Conservation (phyloP, 2,329 filamentous ascomycete genomes). For the Colletotrichum tanaceti region DNA sequence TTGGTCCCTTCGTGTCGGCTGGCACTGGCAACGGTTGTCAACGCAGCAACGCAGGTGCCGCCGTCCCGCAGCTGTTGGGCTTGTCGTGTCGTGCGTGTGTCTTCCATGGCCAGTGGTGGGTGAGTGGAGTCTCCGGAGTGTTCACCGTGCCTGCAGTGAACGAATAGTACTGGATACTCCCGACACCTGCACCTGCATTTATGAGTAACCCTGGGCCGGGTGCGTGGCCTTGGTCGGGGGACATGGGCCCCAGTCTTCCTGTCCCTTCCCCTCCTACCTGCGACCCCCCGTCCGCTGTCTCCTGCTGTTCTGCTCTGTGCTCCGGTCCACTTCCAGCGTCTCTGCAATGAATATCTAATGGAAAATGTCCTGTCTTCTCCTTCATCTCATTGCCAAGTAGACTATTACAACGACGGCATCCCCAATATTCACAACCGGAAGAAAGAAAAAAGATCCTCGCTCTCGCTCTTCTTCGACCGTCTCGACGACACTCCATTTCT, state of each 20-base stretch:
- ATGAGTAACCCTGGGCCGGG: slow-evolving; percentile 11
- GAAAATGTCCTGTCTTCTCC: slow-evolving; percentile 35
- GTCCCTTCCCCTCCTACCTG: slow-evolving; percentile 20
- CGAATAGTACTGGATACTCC: no score
- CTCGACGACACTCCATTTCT: slow-evolving; percentile 31
- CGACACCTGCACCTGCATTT: slow-evolving; percentile 7
- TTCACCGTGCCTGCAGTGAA: slow-evolving; percentile 17
- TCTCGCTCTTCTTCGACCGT: slow-evolving; percentile 27
- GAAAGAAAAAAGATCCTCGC: background rate
- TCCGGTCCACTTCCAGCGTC: slow-evolving; percentile 8
- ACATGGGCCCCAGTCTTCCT: slow-evolving; percentile 23
- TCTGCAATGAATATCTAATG: slow-evolving; percentile 39
- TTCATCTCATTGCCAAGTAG: slow-evolving; percentile 40
- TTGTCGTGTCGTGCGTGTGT: slow-evolving; percentile 26
- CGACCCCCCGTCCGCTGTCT: slow-evolving; percentile 20
- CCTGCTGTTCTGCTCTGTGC: slow-evolving; percentile 1
- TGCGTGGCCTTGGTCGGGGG: slow-evolving; percentile 28
- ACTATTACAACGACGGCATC: slow-evolving; percentile 39
- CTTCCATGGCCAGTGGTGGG: slow-evolving; percentile 11
- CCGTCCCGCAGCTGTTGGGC: slow-evolving; percentile 14
- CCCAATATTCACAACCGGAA: slow-evolving; percentile 33
- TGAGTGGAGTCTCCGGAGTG: slow-evolving; percentile 20
- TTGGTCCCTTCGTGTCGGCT: slow-evolving; percentile 12
- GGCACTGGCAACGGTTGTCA: slow-evolving; percentile 13
- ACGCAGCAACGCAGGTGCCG: background rate